Conservation (phyloP, 164 flowering plant genomes). For the Chloranthus sessilifolius region DNA sequence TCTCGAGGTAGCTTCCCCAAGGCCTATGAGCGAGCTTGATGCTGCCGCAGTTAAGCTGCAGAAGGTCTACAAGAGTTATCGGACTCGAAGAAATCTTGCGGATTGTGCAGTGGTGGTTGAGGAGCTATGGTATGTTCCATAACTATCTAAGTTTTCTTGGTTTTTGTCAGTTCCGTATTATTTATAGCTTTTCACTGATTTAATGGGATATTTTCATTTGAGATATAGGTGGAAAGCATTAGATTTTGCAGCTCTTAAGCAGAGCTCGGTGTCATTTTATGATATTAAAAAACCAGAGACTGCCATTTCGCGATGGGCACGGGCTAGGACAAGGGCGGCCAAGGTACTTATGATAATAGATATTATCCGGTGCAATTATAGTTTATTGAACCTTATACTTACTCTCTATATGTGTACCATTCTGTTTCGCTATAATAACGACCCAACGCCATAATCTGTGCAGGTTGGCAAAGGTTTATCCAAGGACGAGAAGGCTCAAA, state of each 20-base stretch:
- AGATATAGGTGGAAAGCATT: constrained; percentile 62
- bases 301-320: constrained; percentile 51
- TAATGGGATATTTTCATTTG: too few relatives aligned
- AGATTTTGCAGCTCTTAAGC: constrained; percentile 47
- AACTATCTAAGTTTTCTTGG: background rate
- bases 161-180: background rate
- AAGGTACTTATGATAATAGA: constrained; percentile 33
- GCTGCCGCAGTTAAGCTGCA: constrained; percentile 65
- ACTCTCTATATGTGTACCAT: too few relatives aligned
- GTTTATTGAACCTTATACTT: too few relatives aligned
- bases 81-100: constrained; percentile 69
- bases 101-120: constrained; percentile 73
- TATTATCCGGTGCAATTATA: too few relatives aligned
- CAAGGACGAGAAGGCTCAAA: constrained; percentile 74
- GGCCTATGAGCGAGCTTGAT: constrained; percentile 35
- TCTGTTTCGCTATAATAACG: too few relatives aligned
- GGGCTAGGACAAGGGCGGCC: constrained; percentile 51
- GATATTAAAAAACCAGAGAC: constrained; percentile 38
- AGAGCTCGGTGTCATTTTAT: constrained; percentile 50
- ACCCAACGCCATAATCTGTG: too few relatives aligned
- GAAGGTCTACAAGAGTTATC: constrained; percentile 67
- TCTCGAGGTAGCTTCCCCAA: constrained; percentile 23
- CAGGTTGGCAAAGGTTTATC: constrained; percentile 77
- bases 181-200: too few relatives aligned
- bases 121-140: constrained; percentile 55